A percentile compares a stretch with the other conserved stretches of the same genome.
These are phyloP conservation scores for Lagenaria siceraria DNA, from an alignment of 306 rosid genomes.

Conservation along the genomic window DNA sequence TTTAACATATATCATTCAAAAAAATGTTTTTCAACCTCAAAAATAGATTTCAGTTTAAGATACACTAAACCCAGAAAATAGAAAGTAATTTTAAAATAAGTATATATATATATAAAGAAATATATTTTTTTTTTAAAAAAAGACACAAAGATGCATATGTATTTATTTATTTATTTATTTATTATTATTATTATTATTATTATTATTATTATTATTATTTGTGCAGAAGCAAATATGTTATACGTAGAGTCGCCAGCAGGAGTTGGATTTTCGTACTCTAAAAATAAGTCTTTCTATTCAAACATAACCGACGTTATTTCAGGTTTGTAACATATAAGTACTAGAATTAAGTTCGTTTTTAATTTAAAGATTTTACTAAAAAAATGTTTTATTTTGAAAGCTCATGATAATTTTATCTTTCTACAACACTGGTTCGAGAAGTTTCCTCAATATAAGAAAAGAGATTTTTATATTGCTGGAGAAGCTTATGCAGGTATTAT, in stretches of 20 bases:
- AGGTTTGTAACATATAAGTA: conserved; percentile 1
- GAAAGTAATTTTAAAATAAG: no score
- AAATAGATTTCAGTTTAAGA: no score
- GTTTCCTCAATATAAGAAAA: conserved; percentile 31
- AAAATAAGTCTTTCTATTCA: conserved; percentile 23
- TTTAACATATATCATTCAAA: no score
- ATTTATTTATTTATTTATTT: not conserved
- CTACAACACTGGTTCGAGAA: conserved; percentile 30
- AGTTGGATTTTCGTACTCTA: conserved; percentile 42
- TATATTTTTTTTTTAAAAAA: no score
- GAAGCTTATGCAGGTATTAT: conserved; percentile 34
- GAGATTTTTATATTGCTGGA: conserved; percentile 29
- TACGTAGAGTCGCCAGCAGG: conserved; percentile 42
- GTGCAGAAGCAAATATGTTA: conserved; percentile 40
- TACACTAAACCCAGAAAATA: no score
- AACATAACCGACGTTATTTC: conserved; percentile 30
- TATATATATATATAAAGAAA: no score
- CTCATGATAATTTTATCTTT: conserved; percentile 35
- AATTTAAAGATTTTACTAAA: no score
- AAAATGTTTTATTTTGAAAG: not conserved
- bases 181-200: no score
- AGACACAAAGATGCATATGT: no score
- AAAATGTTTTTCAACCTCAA: no score
- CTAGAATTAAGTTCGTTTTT: not conserved
- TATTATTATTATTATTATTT: no score